Base-by-base conservation (phyloP, 1,139 yeast genomes). In the Geotrichum europaeum region DNA sequence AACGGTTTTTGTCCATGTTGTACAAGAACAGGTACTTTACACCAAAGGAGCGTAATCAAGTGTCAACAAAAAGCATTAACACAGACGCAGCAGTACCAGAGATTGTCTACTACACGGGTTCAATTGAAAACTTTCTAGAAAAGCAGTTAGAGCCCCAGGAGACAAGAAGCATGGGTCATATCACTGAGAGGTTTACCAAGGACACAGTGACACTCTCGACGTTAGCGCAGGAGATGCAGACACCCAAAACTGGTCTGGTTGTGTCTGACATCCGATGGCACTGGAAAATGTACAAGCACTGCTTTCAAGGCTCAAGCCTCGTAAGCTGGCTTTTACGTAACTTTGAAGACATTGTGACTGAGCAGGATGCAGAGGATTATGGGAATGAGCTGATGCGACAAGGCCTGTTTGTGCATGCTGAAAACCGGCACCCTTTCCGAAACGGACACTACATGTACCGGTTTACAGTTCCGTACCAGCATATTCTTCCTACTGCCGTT, bases 391-490 rank as follows among this genome's bases (percentile, higher is more conserved):
- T 92, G 56, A 87, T 89, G 95, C 81, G 83, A 15, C 78, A 78
- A 56, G 89, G 88, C 0, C 70, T 94, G 32, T 85, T 94, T 72
- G 79, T 75, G 40, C 98, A 94, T 70, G 97, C 90, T 34, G 90
- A 89, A 64, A 79, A 83, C 55, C 81, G 94, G 52, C 98, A 92
- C 70, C 84, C 87, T 1, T 89, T 94, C 65, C 74, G 91, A 59
- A 96, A 92, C 75, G 99, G 99, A 0, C 92, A 94, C 70, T 94
- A 90, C 70, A 92, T 92, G 70, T 94, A 94, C 70, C 86, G 84
- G 66, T 73, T 92, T 59, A 81, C 81, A 4, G 51, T 13, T 6
- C 28, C 28, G 2, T 49, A 49, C 51, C 28, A 18, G 1, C 28
- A 22, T 24, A 22, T 5, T 6, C 24, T 51, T 18, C 6, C 12